Conservation (phyloP, 148 eudicot species). For the Rhododendron simsii region DNA sequence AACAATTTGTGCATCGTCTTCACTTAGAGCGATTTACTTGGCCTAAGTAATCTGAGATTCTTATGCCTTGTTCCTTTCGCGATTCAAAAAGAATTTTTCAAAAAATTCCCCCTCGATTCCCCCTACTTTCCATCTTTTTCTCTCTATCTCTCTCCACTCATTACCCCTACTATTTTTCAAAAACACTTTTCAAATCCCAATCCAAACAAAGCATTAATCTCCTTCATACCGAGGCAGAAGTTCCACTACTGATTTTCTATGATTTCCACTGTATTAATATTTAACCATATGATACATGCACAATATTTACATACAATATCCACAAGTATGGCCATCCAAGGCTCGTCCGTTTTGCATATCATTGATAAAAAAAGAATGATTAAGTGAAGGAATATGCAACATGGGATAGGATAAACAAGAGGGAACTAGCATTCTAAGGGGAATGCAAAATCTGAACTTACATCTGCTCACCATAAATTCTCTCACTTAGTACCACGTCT, state of each 20-base stretch:
- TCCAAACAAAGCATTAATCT: neutral
- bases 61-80: no score
- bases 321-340: neutral
- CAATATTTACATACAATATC: neutral
- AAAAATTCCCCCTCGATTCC: no score
- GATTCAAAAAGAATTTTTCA: no score
- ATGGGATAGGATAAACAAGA: neutral
- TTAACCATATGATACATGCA: neutral
- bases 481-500: neutral
- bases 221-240: neutral
- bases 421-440: neutral
- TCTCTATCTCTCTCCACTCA: no score
- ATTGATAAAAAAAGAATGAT: neutral
- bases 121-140: no score
- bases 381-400: neutral
- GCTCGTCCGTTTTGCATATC: neutral
- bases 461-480: neutral
- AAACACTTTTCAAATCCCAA: no score
- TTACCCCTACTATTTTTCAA: no score
- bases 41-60: neutral
- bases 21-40: neutral
- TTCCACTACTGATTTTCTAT: neutral
- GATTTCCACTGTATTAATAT: neutral
- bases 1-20: neutral
- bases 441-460: neutral